Evolutionary conservation across 2,329 filamentous ascomycete species (phyloP), one percentile per base, ranked within the genome.

Genomic region (Bimuria novae-zelandiae): DNA sequence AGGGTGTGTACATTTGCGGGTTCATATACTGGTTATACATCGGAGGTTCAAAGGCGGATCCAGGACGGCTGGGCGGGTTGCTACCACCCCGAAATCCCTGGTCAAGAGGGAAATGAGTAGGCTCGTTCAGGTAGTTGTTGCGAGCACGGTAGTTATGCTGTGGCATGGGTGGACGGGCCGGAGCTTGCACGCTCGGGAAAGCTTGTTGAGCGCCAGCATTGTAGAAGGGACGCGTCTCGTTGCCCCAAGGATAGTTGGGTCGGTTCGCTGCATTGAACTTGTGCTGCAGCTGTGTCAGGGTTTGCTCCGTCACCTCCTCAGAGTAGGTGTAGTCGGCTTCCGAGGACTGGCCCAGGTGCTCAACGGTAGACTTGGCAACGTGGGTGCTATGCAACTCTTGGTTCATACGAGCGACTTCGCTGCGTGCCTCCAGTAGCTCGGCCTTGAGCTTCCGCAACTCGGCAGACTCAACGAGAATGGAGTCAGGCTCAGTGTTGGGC

Each of bases 361-460:
- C 82, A 49, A 82, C 75, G 10, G 84, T 87, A 48, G 83, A 77
- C 63, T 84, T 85, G 29, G 78, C 77, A 51, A 84, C 81, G 25
- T 85, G 84, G 21, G 80, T 85, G 58, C 89, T 84, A 33, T 84
- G 80, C 55, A 90, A 80, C 75, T 91, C 87, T 49, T 89, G 82
- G 52, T 89, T 87, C 68, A 92, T 85, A 51, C 84, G 86, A 40
- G 81, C 83, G 65, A 92, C 89, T 65, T 87, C 83, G 68, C 80
- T 85, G 55, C 89, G 84, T 30, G 89, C 88, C 56, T 85, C 81
- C 37, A 87, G 86, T 46, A 93, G 82, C 73, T 92, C 84, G 47
- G 86, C 75, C 76, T 89, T 89, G 52, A 92, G 78, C 46, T 84
- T 84, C 54, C 85, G 75, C 23, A 92, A 75, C 69, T 91, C 88